Percentiles rank a stretch among this genome's conserved stretches.
These are phyloP conservation scores for Rhodosporidiobolus odoratus DNA, from an alignment of 768 basidiomycete species.

Conservation along the genomic window DNA sequence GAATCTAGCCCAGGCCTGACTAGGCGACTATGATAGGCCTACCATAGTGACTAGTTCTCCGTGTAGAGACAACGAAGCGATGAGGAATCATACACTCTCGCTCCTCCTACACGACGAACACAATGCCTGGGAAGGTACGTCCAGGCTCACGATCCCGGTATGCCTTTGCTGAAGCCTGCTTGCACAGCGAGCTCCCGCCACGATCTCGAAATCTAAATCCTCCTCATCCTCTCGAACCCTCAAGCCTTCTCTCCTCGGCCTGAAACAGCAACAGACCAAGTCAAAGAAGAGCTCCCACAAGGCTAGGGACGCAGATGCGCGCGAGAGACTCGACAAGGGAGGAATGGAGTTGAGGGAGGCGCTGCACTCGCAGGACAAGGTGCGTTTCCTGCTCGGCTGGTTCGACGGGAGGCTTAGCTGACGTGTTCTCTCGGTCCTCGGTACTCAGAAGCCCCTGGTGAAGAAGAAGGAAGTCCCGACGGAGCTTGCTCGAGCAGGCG, in stretches of 20 bases:
- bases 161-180: too few relatives aligned
- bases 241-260: conserved; percentile 17
- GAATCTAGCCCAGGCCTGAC: too few relatives aligned
- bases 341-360: background rate
- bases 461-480: conserved; percentile 10
- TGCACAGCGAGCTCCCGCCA: too few relatives aligned
- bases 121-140: too few relatives aligned
- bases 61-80: too few relatives aligned
- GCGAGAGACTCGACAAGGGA: background rate
- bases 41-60: too few relatives aligned
- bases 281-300: conserved; percentile 4
- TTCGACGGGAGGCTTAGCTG: background rate
- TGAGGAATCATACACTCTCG: too few relatives aligned
- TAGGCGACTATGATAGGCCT: too few relatives aligned
- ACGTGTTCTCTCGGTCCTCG: background rate
- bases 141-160: too few relatives aligned
- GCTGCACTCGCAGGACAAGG: background rate
- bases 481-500: conserved; percentile 1
- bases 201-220: background rate
- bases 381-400: background rate
- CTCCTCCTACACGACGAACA: too few relatives aligned
- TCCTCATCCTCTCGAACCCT: background rate
- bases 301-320: background rate
- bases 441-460: background rate
- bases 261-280: conserved; percentile 1